Conservation (phyloP, 129 eudicot genomes). For the Escallonia herrerae region DNA sequence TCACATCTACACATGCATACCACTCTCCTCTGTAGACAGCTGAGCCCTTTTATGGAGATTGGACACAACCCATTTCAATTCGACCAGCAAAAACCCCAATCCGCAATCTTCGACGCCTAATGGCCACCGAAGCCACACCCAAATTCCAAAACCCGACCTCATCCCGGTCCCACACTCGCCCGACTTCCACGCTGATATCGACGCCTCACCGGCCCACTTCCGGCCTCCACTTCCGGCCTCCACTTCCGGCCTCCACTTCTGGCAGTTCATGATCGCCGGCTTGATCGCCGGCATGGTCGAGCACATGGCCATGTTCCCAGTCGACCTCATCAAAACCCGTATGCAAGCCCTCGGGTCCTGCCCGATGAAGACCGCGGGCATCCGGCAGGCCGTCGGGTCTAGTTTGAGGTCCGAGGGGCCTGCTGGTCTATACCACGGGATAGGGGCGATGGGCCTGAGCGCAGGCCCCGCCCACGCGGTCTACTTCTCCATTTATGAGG, state of each 20-base stretch:
- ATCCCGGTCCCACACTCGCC: constrained; percentile 56
- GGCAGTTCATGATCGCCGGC: constrained; percentile 89
- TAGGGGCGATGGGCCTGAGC: constrained; percentile 87
- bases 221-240: no score
- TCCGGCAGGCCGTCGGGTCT: constrained; percentile 56
- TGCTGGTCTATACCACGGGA: constrained; percentile 66
- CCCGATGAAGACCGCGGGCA: constrained; percentile 52
- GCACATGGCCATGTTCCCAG: constrained; percentile 96
- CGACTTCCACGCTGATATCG: constrained; percentile 39
- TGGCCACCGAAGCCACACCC: constrained; percentile 66
- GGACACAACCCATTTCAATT: not conserved
- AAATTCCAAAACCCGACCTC: constrained; percentile 65
- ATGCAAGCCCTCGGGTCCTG: constrained; percentile 84
- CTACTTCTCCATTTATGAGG: constrained; percentile 67
- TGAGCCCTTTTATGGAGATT: not conserved
- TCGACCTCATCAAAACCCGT: constrained; percentile 81
- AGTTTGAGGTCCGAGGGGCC: constrained; percentile 66
- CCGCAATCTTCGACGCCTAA: constrained; percentile 8
- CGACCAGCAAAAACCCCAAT: not conserved
- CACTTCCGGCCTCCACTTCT: constrained; percentile 78
- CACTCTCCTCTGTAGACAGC: not conserved
- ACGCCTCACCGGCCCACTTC: constrained; percentile 49
- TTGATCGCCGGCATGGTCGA: constrained; percentile 82
- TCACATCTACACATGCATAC: not conserved
- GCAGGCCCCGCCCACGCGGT: constrained; percentile 96